phyloP scores from a whole-genome alignment of 306 rosid species.

The Rosa chinensis region DNA sequence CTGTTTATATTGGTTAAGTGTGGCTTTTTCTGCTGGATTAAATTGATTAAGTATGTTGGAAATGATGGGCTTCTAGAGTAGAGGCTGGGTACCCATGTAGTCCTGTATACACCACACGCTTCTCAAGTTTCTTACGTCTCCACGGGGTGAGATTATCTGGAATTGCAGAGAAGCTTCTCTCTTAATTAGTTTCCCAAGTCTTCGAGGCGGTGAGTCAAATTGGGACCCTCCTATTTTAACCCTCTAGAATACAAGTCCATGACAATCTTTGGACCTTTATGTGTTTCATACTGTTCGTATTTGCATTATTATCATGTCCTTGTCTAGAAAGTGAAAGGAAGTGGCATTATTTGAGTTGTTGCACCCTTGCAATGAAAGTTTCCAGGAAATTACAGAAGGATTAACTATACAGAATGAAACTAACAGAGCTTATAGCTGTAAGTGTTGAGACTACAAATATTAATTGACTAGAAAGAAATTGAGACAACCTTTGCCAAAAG shows the following conservation, averaged over 20 bases:
- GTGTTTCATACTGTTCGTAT: not conserved
- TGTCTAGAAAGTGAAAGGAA: not conserved
- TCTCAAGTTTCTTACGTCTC: slow-evolving; percentile 3
- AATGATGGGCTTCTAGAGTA: slow-evolving; percentile 16
- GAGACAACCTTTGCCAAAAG: not conserved
- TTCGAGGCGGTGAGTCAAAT: slow-evolving; percentile 3
- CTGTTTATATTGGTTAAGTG: not conserved
- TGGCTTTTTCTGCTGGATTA: not conserved
- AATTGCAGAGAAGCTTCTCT: slow-evolving; percentile 12
- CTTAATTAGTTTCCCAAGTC: not conserved
- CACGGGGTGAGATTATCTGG: not conserved
- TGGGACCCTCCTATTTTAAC: not conserved
- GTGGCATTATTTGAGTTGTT: not conserved
- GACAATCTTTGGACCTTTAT: not conserved
- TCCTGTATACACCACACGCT: not conserved
- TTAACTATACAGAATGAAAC: no score
- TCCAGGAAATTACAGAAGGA: not conserved
- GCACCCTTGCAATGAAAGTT: not conserved
- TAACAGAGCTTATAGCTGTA: not conserved
- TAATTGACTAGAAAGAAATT: not conserved
- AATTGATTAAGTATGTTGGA: not conserved
- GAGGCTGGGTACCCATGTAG: not conserved
- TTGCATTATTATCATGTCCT: not conserved
- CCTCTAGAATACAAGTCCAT: not conserved
- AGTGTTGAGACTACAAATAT: not conserved